A percentile compares a stretch with the other conserved stretches of the same genome.
These are phyloP conservation scores for Fusarium sp. DNA, from an alignment of 2,329 filamentous ascomycete genomes.

Conservation along the genomic window DNA sequence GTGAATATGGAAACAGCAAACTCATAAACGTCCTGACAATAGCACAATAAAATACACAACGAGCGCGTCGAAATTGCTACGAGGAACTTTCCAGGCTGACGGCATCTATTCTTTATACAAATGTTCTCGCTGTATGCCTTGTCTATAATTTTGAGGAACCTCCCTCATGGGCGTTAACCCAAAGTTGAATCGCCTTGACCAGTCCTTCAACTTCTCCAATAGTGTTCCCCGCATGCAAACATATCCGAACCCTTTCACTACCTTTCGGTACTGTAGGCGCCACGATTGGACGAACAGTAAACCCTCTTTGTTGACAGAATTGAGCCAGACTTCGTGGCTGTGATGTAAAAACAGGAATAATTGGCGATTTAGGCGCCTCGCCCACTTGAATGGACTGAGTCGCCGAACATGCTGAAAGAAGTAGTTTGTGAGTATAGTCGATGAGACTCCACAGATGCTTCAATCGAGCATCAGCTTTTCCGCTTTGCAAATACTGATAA, in stretches of 20 bases:
- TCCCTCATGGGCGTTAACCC: conserved; percentile 47
- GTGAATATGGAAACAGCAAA: too few species aligned
- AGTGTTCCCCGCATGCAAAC: conserved; percentile 75
- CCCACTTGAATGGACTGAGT: conserved; percentile 47
- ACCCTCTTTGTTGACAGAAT: conserved; percentile 68
- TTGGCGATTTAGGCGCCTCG: conserved; percentile 65
- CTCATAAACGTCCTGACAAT: too few species aligned
- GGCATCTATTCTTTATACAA: not conserved
- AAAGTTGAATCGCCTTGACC: conserved; percentile 58
- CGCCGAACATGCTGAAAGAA: conserved; percentile 52
- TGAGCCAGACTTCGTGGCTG: conserved; percentile 68
- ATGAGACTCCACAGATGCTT: conserved; percentile 49
- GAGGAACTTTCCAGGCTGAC: too few species aligned
- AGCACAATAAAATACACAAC: too few species aligned
- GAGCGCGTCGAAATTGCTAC: too few species aligned
- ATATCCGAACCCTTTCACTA: conserved; percentile 72
- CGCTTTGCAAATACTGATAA: conserved; percentile 66
- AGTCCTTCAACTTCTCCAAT: conserved; percentile 65
- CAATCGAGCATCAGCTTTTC: conserved; percentile 55
- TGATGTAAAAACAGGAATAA: conserved; percentile 70
- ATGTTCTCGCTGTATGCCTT: not conserved
- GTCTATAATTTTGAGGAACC: not conserved
- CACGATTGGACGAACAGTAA: conserved; percentile 73
- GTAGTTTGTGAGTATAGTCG: conserved; percentile 57
- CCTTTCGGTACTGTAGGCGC: conserved; percentile 74